phyloP scores from a whole-genome alignment of 2,329 filamentous ascomycete genomes.

The Colletotrichum sp. region DNA sequence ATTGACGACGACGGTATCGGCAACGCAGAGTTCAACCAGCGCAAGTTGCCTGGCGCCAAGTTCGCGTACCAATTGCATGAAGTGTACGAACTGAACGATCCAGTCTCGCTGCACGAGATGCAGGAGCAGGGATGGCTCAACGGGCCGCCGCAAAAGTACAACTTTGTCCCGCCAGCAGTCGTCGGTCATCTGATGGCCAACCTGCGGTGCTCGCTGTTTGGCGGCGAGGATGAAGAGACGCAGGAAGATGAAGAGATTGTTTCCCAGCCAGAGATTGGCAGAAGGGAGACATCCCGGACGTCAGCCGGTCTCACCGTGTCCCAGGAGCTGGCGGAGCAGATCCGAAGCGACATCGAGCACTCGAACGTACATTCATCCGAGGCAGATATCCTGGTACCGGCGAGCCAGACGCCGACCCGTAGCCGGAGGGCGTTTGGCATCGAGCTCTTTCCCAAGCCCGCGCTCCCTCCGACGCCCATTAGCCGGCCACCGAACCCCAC shows the following conservation, averaged over 20 bases:
- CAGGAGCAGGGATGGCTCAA: constrained; percentile 60
- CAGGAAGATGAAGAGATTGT: constrained; percentile 18
- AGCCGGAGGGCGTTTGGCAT: background rate
- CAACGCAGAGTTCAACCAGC: constrained; percentile 57
- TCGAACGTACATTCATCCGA: constrained; percentile 35
- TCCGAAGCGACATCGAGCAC: constrained; percentile 45
- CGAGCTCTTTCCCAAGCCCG: constrained; percentile 13
- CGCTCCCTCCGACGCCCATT: constrained; percentile 14
- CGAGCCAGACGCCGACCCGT: constrained; percentile 26
- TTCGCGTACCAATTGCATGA: constrained; percentile 61
- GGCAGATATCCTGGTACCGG: constrained; percentile 36
- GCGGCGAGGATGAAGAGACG: constrained; percentile 26
- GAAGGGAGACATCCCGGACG: background rate
- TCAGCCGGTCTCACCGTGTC: constrained; percentile 40
- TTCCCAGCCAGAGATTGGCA: background rate
- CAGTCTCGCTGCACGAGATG: constrained; percentile 57
- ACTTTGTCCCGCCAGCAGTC: constrained; percentile 61
- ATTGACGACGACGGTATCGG: constrained; percentile 52
- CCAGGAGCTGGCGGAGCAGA: constrained; percentile 57
- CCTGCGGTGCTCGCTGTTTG: constrained; percentile 56
- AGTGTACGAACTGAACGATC: constrained; percentile 68
- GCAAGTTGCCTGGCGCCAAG: constrained; percentile 34
- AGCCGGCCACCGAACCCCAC: constrained; percentile 18
- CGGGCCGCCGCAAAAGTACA: constrained; percentile 54
- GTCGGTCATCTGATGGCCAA: constrained; percentile 65